Conservation (phyloP, 164 flowering plant genomes). For the Vitis riparia region DNA sequence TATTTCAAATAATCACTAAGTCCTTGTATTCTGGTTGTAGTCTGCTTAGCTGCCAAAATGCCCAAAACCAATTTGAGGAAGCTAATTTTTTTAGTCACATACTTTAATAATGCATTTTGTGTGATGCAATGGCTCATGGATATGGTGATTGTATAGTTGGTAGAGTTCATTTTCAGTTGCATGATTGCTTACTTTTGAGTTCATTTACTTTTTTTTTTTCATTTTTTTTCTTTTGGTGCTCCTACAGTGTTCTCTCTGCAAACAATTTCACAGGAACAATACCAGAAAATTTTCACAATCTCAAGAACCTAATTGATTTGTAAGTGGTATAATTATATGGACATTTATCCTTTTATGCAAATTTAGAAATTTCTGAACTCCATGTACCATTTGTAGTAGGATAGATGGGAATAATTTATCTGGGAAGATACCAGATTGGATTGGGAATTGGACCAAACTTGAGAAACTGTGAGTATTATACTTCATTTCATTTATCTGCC, state of each 20-base stretch:
- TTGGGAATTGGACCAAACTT: slow-evolving; percentile 73
- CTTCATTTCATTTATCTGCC: background rate
- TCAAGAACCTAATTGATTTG: slow-evolving; percentile 60
- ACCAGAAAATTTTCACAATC: slow-evolving; percentile 45
- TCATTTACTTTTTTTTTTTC: background rate
- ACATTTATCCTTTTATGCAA: background rate
- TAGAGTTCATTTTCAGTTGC: no score
- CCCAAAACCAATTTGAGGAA: no score
- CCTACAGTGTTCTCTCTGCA: slow-evolving; percentile 49
- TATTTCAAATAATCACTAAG: no score
- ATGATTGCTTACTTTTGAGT: no score
- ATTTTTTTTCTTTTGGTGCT: background rate
- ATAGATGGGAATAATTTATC: slow-evolving; percentile 68
- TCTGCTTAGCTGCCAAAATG: background rate
- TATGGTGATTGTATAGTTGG: no score
- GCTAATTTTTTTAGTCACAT: no score
- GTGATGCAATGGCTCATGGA: no score
- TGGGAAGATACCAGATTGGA: slow-evolving; percentile 79
- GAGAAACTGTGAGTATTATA: slow-evolving; percentile 48
- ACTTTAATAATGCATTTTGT: no score
- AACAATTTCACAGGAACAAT: slow-evolving; percentile 61
- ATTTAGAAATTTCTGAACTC: background rate
- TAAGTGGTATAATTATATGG: slow-evolving; percentile 32
- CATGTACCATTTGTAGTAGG: slow-evolving; percentile 52
- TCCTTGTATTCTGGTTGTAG: background rate